A percentile compares a stretch with the other conserved stretches of the same genome.
Evolutionary conservation across 2,329 filamentous ascomycete genomes (phyloP).

Genomic region (Zymoseptoria crescenta): DNA sequence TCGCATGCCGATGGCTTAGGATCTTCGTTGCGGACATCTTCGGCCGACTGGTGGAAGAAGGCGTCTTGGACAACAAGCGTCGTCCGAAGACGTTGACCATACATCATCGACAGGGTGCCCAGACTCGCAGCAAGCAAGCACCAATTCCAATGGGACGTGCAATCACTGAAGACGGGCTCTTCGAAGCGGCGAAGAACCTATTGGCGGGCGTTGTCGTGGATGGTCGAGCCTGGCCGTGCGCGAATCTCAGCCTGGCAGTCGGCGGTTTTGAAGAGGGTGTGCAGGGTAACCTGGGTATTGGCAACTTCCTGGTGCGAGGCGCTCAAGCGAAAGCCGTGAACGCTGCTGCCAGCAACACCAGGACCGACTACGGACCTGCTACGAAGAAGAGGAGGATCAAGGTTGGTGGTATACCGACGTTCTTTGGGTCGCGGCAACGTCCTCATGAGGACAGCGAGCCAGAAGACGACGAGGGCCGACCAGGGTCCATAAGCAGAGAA

Average conservation of each 20-base stretch:
- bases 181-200: slow-evolving; percentile 67
- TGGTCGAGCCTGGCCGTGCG: slow-evolving; percentile 78
- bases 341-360: slow-evolving; percentile 16
- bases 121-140: slow-evolving; percentile 65
- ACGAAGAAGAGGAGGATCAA: slow-evolving; percentile 32
- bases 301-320: slow-evolving; percentile 68
- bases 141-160: slow-evolving; percentile 69
- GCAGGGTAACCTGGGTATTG: slow-evolving; percentile 76
- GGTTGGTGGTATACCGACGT: slow-evolving; percentile 29
- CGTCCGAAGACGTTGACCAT: slow-evolving; percentile 79
- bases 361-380: slow-evolving; percentile 18
- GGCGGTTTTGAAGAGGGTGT: slow-evolving; percentile 88
- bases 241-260: slow-evolving; percentile 81
- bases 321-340: slow-evolving; percentile 47
- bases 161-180: slow-evolving; percentile 64
- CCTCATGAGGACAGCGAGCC: slow-evolving; percentile 7
- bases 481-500: not conserved
- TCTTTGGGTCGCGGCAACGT: slow-evolving; percentile 26
- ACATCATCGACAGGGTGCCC: slow-evolving; percentile 67
- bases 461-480: slow-evolving; percentile 3
- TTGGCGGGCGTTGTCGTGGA: slow-evolving; percentile 71
- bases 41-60: slow-evolving; percentile 81
- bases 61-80: slow-evolving; percentile 76
- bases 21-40: slow-evolving; percentile 93
- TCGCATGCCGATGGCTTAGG: slow-evolving; percentile 74